These are phyloP conservation scores for Dipteronia dyeriana DNA, from an alignment of 345 rosid species.

Conservation along the genomic window DNA sequence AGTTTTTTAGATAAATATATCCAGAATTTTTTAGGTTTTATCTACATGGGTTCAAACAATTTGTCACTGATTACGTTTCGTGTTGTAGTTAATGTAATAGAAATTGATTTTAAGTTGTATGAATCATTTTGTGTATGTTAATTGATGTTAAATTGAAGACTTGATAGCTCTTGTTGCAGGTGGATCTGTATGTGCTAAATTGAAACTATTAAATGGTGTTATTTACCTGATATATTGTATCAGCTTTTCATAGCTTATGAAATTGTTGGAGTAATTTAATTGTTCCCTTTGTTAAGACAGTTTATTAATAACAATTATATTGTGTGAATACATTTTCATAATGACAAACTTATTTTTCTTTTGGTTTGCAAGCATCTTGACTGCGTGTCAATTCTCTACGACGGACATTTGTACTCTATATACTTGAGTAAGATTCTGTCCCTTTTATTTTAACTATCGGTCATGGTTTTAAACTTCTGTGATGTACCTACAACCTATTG, in stretches of 20 bases:
- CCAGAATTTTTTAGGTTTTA: too few relatives aligned
- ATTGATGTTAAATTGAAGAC: slow-evolving; percentile 56
- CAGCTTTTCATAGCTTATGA: not conserved
- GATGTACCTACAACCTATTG: not conserved
- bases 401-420: slow-evolving; percentile 82
- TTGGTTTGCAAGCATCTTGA: slow-evolving; percentile 74
- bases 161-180: slow-evolving; percentile 99
- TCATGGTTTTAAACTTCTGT: not conserved
- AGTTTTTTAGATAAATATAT: too few relatives aligned
- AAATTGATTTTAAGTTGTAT: too few relatives aligned
- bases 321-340: not conserved
- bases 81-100: too few relatives aligned
- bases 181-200: slow-evolving; percentile 97
- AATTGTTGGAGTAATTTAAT: not conserved
- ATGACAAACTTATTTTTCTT: slow-evolving; percentile 20
- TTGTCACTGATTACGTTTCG: too few relatives aligned
- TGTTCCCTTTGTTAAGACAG: slow-evolving; percentile 2
- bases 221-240: slow-evolving; percentile 16
- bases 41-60: too few relatives aligned
- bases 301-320: slow-evolving; percentile 7
- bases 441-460: not conserved
- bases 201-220: slow-evolving; percentile 38
- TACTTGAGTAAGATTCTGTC: slow-evolving; percentile 77
- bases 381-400: slow-evolving; percentile 74
- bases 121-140: slow-evolving; percentile 70